phyloP scores from a whole-genome alignment of 306 rosid genomes.

The Pyrus betulifolia region DNA sequence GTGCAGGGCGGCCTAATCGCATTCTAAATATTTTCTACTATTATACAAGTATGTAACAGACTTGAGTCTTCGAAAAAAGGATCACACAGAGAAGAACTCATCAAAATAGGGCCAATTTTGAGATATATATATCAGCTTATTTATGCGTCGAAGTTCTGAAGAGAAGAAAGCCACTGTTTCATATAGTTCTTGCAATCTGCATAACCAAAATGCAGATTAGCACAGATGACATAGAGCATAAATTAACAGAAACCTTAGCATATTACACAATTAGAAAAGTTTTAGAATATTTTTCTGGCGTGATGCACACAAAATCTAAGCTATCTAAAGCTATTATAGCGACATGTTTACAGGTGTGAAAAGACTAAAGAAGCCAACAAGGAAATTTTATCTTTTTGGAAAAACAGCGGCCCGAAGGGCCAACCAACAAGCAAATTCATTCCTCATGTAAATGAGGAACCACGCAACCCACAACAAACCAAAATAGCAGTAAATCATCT shows the following conservation, averaged over 20 bases:
- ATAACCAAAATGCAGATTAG: slow-evolving; percentile 21
- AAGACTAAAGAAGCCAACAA: background rate
- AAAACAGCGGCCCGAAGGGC: too few relatives aligned
- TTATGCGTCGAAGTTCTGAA: slow-evolving; percentile 45
- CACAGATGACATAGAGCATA: background rate
- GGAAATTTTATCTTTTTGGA: background rate
- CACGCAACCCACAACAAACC: background rate
- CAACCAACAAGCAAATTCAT: background rate
- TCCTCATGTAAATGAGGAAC: background rate
- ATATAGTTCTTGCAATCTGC: slow-evolving; percentile 65
- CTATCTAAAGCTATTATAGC: too few relatives aligned
- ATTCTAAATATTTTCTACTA: background rate
- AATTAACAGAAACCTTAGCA: background rate
- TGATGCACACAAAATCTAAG: too few relatives aligned
- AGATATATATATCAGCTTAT: background rate
- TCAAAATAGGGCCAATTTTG: slow-evolving; percentile 6
- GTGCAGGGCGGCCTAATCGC: background rate
- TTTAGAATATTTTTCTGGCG: background rate
- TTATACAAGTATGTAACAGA: background rate
- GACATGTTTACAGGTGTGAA: background rate
- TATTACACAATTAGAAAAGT: background rate
- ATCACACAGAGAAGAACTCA: background rate
- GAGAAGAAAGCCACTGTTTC: slow-evolving; percentile 63
- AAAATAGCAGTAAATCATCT: background rate
- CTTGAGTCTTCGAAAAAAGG: background rate